Evolutionary conservation across 2,329 filamentous ascomycete genomes (phyloP), one percentile per base, ranked within the genome.

Genomic region (Fusarium begoniae): DNA sequence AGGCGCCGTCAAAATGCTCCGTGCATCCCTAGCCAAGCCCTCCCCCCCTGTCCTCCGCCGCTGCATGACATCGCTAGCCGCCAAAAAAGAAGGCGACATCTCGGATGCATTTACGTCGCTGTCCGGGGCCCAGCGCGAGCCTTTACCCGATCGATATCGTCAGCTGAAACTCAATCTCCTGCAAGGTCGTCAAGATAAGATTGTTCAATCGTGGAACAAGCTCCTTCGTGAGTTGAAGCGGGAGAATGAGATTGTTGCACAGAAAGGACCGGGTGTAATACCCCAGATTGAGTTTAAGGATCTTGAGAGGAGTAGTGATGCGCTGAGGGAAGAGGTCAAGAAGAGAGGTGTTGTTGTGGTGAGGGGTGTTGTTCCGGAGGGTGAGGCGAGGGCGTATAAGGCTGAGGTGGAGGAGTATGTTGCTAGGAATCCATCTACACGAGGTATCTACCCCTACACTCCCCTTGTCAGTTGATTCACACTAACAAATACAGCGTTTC

Each of bases 321-420:
- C 57, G 1, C 56, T 84, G 14, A 81, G 80, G 43, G 84, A 82
- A 3, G 90, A 91, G 69, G 87, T 93, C 38, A 82, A 84, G 67
- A 89, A 90, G 74, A 85, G 91, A 3, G 92, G 92, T 14, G 88
- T 86, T 1, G 88, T 89, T 2, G 89, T 95, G 4, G 85, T 95
- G 28, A 86, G 89, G 48, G 90, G 90, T 18, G 92, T 94, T 8
- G 81, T 95, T 20, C 87, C 90, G 0, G 87, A 90, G 73, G 81
- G 83, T 3, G 88, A 92, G 79, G 92, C 92, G 1, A 82, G 92
- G 54, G 85, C 83, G 3, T 93, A 90, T 76, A 95, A 95, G 81
- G 84, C 84, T 14, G 87, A 91, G 67, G 83, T 92, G 11, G 88
- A 90, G 70, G 87, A 89, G 13, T 95, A 95, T 74, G 88, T 93